Base-by-base conservation (phyloP, 805 yeast species). In the Novakomyces olei region DNA sequence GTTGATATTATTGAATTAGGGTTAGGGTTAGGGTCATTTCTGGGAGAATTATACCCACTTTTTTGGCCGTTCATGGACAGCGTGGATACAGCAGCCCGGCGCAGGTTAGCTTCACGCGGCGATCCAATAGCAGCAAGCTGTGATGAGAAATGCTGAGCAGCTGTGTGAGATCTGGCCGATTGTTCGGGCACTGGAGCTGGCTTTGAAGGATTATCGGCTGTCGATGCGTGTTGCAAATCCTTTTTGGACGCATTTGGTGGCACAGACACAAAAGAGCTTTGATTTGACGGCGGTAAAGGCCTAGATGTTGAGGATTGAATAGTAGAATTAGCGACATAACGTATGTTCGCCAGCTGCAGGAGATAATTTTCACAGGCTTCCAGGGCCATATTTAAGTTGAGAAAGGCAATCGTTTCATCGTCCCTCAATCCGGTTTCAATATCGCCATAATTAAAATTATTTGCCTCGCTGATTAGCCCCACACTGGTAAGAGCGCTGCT, bases 311-410 rank as follows among this genome's bases (percentile, higher is more conserved):
- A 8, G 20, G 31, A 8, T 7, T 7, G 15, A 15, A 9, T 26
- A 15, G 14, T 7, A 15, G 15, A 14, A 17, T 5, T 20, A 7
- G 27, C 26, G 19, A 26, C 17, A 14, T 34, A 29, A 20, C 15
- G 29, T 27, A 33, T 33, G 15, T 36, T 33, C 18, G 72, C 73
- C 19, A 70, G 66, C 32, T 65, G 59, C 44, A 88, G 60, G 43
- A 83, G 80, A 43, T 74, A 72, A 53, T 88, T 85, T 50, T 88
- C 98, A 57, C 95, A 80, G 93, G 93, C 85, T 52, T 88, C 96
- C 27, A 88, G 61, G 0, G 93, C 92, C 35, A 75, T 66, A 47
- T 88, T 88, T 43, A 88, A 61, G 34, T 78, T 75, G n/a, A n/a
- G n/a, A n/a, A n/a, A n/a, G n/a, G n/a, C n/a, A n/a, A n/a, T n/a